A percentile compares a stretch with the other conserved stretches of the same genome.
Evolutionary conservation across 805 yeast genomes (phyloP).

Genomic region (Vanderwaltozyma yarrowii): DNA sequence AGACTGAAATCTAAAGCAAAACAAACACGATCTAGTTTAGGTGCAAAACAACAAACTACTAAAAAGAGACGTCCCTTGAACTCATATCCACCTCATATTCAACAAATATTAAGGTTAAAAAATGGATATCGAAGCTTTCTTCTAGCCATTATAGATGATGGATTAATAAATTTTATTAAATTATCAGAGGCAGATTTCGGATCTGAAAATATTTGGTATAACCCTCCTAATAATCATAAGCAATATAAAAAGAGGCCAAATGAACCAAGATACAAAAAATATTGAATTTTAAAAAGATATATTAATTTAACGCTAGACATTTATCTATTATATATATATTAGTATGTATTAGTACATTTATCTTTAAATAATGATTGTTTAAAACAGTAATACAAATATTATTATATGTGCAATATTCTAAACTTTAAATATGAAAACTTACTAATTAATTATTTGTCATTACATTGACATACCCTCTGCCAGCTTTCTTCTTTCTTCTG

Average conservation of each 20-base stretch:
- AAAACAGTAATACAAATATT: too few relatives aligned
- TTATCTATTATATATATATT: too few relatives aligned
- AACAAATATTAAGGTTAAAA: slow-evolving; percentile 35
- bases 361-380: too few relatives aligned
- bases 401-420: neutral
- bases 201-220: slow-evolving; percentile 28
- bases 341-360: too few relatives aligned
- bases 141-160: slow-evolving; percentile 64
- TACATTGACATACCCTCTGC: slow-evolving; percentile 60
- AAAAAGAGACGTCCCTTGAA: slow-evolving; percentile 10
- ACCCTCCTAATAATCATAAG: slow-evolving; percentile 7
- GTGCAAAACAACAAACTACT: neutral
- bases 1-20: slow-evolving; percentile 5
- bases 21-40: slow-evolving; percentile 1
- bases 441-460: slow-evolving; percentile 31
- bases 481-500: slow-evolving; percentile 35
- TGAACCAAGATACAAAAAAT: too few relatives aligned
- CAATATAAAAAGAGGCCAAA: too few relatives aligned
- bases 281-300: too few relatives aligned
- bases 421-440: neutral
- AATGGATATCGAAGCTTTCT: slow-evolving; percentile 45
- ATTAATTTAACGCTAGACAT: too few relatives aligned
- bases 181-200: slow-evolving; percentile 42
- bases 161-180: slow-evolving; percentile 58
- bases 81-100: slow-evolving; percentile 14